Evolutionary conservation across 257 asterid genomes (phyloP).

Genomic region (Cynanchum wilfordii): DNA sequence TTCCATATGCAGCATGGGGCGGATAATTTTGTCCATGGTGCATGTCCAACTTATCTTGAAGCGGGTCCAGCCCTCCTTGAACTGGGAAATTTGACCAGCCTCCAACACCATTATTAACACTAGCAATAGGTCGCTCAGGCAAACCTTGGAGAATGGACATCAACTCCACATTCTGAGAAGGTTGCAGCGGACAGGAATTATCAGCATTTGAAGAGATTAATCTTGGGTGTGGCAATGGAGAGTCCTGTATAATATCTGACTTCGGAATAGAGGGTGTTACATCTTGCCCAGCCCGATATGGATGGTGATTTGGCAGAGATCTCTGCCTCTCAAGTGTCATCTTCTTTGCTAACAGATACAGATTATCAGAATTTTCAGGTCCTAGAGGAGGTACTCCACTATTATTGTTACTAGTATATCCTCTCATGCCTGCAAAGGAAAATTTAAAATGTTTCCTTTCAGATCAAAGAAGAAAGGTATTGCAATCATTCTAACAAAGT

Average conservation of each 20-base stretch:
- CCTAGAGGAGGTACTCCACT: conserved; percentile 41
- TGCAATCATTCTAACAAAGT: neutral
- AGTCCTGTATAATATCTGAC: conserved; percentile 45
- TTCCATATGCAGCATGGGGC: conserved; percentile 57
- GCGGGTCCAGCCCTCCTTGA: conserved; percentile 59
- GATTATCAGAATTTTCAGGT: conserved; percentile 50
- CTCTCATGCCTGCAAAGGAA: conserved; percentile 60
- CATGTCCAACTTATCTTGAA: conserved; percentile 59
- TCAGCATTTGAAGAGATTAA: conserved; percentile 46
- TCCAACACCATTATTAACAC: conserved; percentile 43
- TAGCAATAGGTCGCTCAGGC: conserved; percentile 44
- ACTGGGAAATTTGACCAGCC: conserved; percentile 68
- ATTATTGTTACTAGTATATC: conserved; percentile 46
- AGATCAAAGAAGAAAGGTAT: conserved; percentile 10
- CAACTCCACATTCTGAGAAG: conserved; percentile 57
- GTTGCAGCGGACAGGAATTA: conserved; percentile 37
- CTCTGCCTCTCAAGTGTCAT: conserved; percentile 72
- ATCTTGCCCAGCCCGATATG: conserved; percentile 64
- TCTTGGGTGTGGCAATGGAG: conserved; percentile 45
- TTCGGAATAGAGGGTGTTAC: conserved; percentile 38
- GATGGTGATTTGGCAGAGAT: conserved; percentile 54
- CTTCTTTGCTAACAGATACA: conserved; percentile 53
- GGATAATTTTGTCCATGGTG: conserved; percentile 56
- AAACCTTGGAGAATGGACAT: conserved; percentile 55
- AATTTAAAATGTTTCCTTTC: conserved; percentile 4